Percentiles rank a stretch among this genome's conserved stretches.
phyloP scores from a whole-genome alignment of 208 protist genomes.

The Crithidia acanthocephali region DNA sequence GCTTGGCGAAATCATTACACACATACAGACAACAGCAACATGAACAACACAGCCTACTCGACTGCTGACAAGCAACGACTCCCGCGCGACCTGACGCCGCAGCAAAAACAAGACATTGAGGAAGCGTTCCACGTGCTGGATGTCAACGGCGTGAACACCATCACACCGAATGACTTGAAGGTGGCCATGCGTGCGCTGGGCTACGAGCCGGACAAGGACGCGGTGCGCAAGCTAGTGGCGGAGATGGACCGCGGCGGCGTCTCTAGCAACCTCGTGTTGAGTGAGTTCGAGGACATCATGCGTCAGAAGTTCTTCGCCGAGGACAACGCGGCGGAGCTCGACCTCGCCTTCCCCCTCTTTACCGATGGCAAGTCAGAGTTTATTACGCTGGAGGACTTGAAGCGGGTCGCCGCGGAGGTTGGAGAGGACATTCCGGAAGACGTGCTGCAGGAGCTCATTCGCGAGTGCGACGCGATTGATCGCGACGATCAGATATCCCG shows the following conservation, averaged over 20 bases:
- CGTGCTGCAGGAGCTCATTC: slow-evolving; percentile 96
- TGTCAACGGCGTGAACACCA: slow-evolving; percentile 92
- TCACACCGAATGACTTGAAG: slow-evolving; percentile 94
- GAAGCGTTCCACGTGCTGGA: slow-evolving; percentile 97
- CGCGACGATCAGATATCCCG: slow-evolving; percentile 93
- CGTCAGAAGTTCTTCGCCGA: slow-evolving; percentile 88
- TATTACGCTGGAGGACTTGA: slow-evolving; percentile 97
- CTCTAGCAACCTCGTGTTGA: slow-evolving; percentile 90
- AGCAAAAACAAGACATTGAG: slow-evolving; percentile 92
- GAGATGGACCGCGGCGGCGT: slow-evolving; percentile 94
- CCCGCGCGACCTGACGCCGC: slow-evolving; percentile 78
- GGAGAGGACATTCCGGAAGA: slow-evolving; percentile 97
- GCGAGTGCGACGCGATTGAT: slow-evolving; percentile 94
- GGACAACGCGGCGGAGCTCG: slow-evolving; percentile 91
- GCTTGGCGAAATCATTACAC: too few relatives aligned
- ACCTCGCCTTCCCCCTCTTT: slow-evolving; percentile 96
- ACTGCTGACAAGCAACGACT: slow-evolving; percentile 63
- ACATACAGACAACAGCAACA: too few relatives aligned
- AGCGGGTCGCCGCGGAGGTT: slow-evolving; percentile 92
- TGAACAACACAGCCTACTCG: slow-evolving; percentile 65
- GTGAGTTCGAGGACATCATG: slow-evolving; percentile 94
- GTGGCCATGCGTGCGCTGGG: slow-evolving; percentile 95
- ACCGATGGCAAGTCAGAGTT: slow-evolving; percentile 94
- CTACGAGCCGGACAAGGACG: slow-evolving; percentile 95
- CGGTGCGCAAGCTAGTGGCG: slow-evolving; percentile 89